A percentile compares a stretch with the other conserved stretches of the same genome.
phyloP scores from a whole-genome alignment of 306 rosid genomes.

The Abrus pulchellus region DNA sequence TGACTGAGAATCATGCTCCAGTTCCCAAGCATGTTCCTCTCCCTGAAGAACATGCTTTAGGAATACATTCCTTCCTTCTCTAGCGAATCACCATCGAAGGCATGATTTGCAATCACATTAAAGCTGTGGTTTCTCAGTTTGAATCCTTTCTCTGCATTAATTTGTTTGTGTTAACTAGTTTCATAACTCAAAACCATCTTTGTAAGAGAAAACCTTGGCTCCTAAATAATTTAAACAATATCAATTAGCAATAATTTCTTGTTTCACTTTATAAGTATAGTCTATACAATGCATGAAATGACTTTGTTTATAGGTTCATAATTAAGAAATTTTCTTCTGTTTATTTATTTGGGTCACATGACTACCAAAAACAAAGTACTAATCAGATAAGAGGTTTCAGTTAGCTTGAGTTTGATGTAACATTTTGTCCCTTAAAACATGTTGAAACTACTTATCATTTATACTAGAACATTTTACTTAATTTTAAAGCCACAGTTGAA shows the following conservation, averaged over 20 bases:
- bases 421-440: too few species aligned
- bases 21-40: constrained; percentile 87
- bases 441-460: too few species aligned
- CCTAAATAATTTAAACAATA: neutral
- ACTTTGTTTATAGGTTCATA: neutral
- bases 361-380: too few species aligned
- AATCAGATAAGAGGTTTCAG: too few species aligned
- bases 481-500: too few species aligned
- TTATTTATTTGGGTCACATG: too few species aligned
- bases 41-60: constrained; percentile 59
- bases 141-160: constrained; percentile 21
- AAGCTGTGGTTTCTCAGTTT: constrained; percentile 49
- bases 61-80: constrained; percentile 48
- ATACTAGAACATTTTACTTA: too few species aligned
- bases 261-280: too few species aligned
- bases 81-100: constrained; percentile 62
- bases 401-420: too few species aligned
- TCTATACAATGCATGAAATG: constrained; percentile 18
- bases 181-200: constrained; percentile 13
- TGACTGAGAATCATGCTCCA: constrained; percentile 87
- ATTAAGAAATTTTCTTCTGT: too few species aligned
- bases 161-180: constrained; percentile 40
- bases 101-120: constrained; percentile 41
- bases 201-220: constrained; percentile 31
- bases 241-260: too few species aligned